Percentiles rank a stretch among this genome's conserved stretches.
phyloP scores from a whole-genome alignment of 805 yeast genomes.

The Candida mattraensis region DNA sequence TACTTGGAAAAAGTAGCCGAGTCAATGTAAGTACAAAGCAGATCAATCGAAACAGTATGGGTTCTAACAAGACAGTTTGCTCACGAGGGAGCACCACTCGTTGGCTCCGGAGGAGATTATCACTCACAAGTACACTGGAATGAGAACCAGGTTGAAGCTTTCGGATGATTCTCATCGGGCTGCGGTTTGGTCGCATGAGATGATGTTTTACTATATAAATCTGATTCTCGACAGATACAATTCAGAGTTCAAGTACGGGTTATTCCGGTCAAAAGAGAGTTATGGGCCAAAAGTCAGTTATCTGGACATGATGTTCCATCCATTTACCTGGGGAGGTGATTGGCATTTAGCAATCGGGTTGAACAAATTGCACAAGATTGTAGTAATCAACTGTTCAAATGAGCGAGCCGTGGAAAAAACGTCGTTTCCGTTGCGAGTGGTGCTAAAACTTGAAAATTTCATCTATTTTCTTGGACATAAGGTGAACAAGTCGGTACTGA shows the following conservation, averaged over 20 bases:
- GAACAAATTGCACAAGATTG: constrained; percentile 22
- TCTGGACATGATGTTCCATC: constrained; percentile 30
- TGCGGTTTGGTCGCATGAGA: constrained; percentile 29
- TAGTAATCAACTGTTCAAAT: constrained; percentile 30
- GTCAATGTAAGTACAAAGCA: constrained; percentile 18
- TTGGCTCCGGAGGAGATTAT: constrained; percentile 28
- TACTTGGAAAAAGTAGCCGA: constrained; percentile 19
- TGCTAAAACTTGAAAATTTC: constrained; percentile 29
- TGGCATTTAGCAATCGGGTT: constrained; percentile 37
- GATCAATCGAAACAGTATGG: background rate
- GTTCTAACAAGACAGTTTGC: constrained; percentile 13
- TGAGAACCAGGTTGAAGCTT: constrained; percentile 26
- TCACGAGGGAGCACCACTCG: constrained; percentile 25
- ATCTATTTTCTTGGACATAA: constrained; percentile 29
- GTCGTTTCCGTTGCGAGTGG: constrained; percentile 26
- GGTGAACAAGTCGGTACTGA: constrained; percentile 28
- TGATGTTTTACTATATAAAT: constrained; percentile 32
- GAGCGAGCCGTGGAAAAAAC: background rate
- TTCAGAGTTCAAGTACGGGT: constrained; percentile 16
- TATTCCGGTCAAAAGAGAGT: constrained; percentile 22
- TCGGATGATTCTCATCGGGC: constrained; percentile 31
- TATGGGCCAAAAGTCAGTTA: constrained; percentile 30
- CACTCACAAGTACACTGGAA: constrained; percentile 25
- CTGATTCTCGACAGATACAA: constrained; percentile 27
- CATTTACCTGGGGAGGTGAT: constrained; percentile 31